Evolutionary conservation across 345 rosid species (phyloP).

Genomic region (Leavenworthia alabamica): DNA sequence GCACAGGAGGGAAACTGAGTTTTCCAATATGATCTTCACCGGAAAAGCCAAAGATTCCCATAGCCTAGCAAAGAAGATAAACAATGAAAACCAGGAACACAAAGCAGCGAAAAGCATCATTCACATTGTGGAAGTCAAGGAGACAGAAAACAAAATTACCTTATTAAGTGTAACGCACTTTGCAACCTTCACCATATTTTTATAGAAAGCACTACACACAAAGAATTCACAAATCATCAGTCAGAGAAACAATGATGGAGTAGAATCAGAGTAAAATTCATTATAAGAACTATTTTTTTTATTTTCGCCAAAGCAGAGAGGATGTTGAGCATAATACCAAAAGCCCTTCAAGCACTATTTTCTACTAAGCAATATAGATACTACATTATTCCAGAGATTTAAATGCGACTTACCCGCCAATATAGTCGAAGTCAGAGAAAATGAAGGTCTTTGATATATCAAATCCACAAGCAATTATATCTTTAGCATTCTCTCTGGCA

Average conservation of each 20-base stretch:
- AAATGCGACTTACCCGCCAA: slow-evolving; percentile 68
- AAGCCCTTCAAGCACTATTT: not conserved
- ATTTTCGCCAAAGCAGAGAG: no score
- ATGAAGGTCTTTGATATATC: slow-evolving; percentile 78
- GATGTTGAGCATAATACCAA: not conserved
- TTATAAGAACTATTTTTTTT: no score
- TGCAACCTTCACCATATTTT: slow-evolving; percentile 79
- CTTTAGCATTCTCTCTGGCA: slow-evolving; percentile 89
- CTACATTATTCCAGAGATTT: not conserved
- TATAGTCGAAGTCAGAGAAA: slow-evolving; percentile 84
- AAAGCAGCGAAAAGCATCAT: not conserved
- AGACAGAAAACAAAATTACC: slow-evolving; percentile 33
- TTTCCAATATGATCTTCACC: slow-evolving; percentile 97
- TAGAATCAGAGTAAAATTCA: no score
- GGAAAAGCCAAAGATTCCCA: slow-evolving; percentile 79
- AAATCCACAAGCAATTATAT: slow-evolving; percentile 94
- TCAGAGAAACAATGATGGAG: not conserved
- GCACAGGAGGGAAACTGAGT: slow-evolving; percentile 87
- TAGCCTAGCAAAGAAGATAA: slow-evolving; percentile 40
- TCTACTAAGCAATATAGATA: not conserved
- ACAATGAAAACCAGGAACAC: not conserved
- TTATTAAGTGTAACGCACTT: slow-evolving; percentile 84
- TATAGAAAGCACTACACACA: slow-evolving; percentile 68
- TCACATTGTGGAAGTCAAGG: not conserved
- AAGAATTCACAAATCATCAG: not conserved